Evolutionary conservation across 768 basidiomycete species (phyloP), one percentile per base, ranked within the genome.

Genomic region (Tricholoma bakamatsutake): DNA sequence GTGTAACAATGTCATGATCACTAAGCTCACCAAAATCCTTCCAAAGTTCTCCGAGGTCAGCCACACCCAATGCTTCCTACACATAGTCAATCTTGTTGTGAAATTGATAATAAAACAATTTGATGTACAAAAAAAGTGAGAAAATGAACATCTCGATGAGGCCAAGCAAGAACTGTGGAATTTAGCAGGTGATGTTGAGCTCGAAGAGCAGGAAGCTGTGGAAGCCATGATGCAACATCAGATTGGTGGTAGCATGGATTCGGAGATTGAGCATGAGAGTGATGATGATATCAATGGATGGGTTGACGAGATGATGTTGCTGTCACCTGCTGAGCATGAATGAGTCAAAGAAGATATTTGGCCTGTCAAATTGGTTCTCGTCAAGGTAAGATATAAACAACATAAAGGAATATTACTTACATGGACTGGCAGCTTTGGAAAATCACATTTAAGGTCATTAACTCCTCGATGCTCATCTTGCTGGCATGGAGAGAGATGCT

Each of bases 401-500:
- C 1, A 53, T 13, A 17, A 10, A 17, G 28, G 12, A 24, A 1
- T 1, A 24, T 9, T 27, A 24, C 31, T 45, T 52, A 40, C 50
- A 3, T 46, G 13, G 27, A n/a, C 35, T 35, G 52, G 9, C 51
- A 68, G 67, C 56, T 68, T 17, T 54, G 58, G 7, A 62, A 63
- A 21, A 13, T 57, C n/a, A 53, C 64, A 0, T 65, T 57, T 45
- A 56, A 61, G 18, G 61, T 67, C 42, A 61, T 62, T 21, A 62
- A 66, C 48, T 68, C 61, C 7, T 55, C 61, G 0, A 66, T 60
- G 1, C 47, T 64, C 11, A 28, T 62, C 47, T 39, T 62, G 2
- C 64, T 60, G 2, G 5, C 51, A 37, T 68, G 65, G 67, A 54
- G 46, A 21, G 8, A 28, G 0, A 55, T 50, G 2, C 45, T 70